Conservation (phyloP, 2,329 filamentous ascomycete genomes). For the Alternaria sp. region DNA sequence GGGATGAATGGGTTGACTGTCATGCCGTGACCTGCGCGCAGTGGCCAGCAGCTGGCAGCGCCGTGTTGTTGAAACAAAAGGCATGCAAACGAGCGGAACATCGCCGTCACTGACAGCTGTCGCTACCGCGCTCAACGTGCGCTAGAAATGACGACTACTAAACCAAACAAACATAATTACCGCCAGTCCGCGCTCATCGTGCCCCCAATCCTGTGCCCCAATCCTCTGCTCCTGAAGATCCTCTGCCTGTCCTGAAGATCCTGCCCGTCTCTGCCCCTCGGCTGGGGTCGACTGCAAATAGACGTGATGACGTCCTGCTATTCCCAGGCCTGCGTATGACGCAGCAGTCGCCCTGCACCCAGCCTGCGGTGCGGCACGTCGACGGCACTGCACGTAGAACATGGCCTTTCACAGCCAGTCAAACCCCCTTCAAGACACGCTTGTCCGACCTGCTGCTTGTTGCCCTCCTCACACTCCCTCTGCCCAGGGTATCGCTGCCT, state of each 20-base stretch:
- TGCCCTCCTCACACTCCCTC: not conserved
- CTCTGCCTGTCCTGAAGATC: not conserved
- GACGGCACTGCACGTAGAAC: conserved; percentile 4
- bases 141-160: not conserved
- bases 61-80: conserved; percentile 21
- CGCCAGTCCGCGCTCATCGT: not conserved
- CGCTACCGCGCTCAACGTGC: conserved; percentile 1
- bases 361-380: conserved; percentile 9
- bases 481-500: conserved; percentile 16
- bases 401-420: conserved; percentile 14
- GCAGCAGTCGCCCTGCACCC: conserved; percentile 2
- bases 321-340: conserved; percentile 6
- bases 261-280: not conserved
- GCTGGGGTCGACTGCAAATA: not conserved
- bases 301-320: conserved; percentile 8
- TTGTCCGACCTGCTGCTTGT: conserved; percentile 11
- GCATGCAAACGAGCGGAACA: conserved; percentile 18
- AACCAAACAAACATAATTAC: conserved; percentile 9
- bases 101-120: conserved; percentile 10
- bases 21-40: conserved; percentile 12
- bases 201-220: not conserved
- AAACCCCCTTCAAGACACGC: conserved; percentile 9
- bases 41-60: conserved; percentile 8
- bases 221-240: not conserved
- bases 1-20: conserved; percentile 4